Base-by-base conservation (phyloP, 2,329 filamentous ascomycete genomes). In the Fusarium sororula region DNA sequence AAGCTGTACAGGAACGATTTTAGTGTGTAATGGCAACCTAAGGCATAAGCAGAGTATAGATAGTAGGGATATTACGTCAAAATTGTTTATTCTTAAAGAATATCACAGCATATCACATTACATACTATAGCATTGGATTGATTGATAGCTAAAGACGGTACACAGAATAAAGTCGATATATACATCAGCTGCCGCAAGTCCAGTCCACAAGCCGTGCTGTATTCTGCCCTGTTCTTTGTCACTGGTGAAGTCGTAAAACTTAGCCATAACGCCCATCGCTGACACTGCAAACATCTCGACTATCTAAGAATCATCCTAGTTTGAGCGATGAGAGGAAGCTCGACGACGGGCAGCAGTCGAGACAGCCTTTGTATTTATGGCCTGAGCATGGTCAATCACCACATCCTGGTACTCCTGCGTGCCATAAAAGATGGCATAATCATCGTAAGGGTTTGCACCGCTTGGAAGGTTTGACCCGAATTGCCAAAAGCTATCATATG, bases 401-500 rank as follows among this genome's bases (percentile, higher is more conserved):
- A 42, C 58, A 6, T 61, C 58, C 37, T 54, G 58, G 15, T 54
- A 61, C 28, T 55, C 47, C 8, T 61, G 47, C 4, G 37, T 20
- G n/a, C n/a, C 38, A 26, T 61, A 54, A 5, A 61, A 61, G 8
- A 61, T 37, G 2, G 58, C 28, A 9, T 61, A 54, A 8, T 22
- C 30, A 26, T 61, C 58, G 26, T 61, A 61, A 12, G 58, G 58
- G 9, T 54, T 61, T 9, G 37, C 13, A 1, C 38, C 58, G 35
- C 26, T 42, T 11, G 47, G 10, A 28, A 61, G 8, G 7, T 61
- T 42, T 5, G 47, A 18, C 3, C 18, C 58, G 1, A 54, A 61
- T 37, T 61, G 58, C 58, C 58, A 61, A 18, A 61, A 54, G 3
- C 47, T 61, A 42, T 61, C 47, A 7, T 61, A 61, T 9, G 58